These are phyloP conservation scores for Torrubiella hemipterigena DNA, from an alignment of 2,329 filamentous ascomycete genomes.

Conservation along the genomic window DNA sequence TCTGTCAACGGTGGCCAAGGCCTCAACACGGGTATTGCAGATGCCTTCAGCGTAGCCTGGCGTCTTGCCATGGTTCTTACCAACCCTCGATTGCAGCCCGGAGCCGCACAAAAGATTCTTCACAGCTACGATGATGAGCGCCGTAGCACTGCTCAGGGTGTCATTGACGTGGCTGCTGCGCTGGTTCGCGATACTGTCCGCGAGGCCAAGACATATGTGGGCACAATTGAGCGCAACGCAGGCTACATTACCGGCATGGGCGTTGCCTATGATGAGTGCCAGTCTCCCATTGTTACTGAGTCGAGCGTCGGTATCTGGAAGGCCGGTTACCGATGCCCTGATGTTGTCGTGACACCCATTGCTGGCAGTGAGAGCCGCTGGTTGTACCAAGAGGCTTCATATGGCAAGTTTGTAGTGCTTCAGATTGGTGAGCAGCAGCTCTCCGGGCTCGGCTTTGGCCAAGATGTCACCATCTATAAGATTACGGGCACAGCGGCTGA, in stretches of 20 bases:
- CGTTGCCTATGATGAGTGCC: slow-evolving; percentile 23
- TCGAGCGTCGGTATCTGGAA: slow-evolving; percentile 23
- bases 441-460: background rate
- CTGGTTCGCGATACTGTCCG: slow-evolving; percentile 31
- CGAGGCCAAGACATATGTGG: slow-evolving; percentile 31
- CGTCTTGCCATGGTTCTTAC: slow-evolving; percentile 25
- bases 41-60: slow-evolving; percentile 43
- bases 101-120: slow-evolving; percentile 16
- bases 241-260: slow-evolving; percentile 36
- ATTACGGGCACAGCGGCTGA: background rate
- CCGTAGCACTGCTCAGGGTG: slow-evolving; percentile 27
- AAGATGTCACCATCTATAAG: background rate
- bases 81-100: slow-evolving; percentile 11
- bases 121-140: slow-evolving; percentile 32
- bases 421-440: slow-evolving; percentile 6
- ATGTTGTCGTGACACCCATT: slow-evolving; percentile 12
- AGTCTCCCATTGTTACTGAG: slow-evolving; percentile 20
- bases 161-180: slow-evolving; percentile 33
- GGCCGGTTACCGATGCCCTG: slow-evolving; percentile 24
- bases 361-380: slow-evolving; percentile 9
- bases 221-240: slow-evolving; percentile 32
- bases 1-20: slow-evolving; percentile 45
- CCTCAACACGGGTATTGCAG: slow-evolving; percentile 45
- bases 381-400: slow-evolving; percentile 18
- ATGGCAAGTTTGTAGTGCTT: slow-evolving; percentile 20